Conservation (phyloP, 1,284 basidiomycete species). For the Ceratobasidium sp. region DNA sequence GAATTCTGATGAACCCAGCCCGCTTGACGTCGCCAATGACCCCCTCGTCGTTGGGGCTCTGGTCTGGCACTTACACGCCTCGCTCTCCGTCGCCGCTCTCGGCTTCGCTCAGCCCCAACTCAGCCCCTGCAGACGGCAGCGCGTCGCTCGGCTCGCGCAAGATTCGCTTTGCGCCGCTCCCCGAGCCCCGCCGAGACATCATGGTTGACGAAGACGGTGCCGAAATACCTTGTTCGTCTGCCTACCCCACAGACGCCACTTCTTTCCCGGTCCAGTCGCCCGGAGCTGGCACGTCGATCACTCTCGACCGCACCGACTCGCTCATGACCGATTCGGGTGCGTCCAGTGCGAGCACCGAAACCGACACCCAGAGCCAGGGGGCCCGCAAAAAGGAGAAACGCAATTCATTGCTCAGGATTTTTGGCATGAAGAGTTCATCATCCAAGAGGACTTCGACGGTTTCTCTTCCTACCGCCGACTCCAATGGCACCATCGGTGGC, state of each 20-base stretch:
- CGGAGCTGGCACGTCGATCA: conserved; percentile 48
- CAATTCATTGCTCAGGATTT: conserved; percentile 21
- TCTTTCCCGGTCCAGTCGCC: conserved; percentile 24
- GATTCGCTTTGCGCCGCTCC: conserved; percentile 80
- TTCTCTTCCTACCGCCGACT: conserved; percentile 45
- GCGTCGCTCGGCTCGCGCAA: conserved; percentile 50
- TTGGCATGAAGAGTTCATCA: conserved; percentile 41
- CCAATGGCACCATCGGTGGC: conserved; percentile 55
- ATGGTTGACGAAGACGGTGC: conserved; percentile 41
- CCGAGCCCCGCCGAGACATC: conserved; percentile 66
- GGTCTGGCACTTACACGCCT: conserved; percentile 15
- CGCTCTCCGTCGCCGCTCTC: conserved; percentile 27
- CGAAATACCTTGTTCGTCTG: conserved; percentile 2
- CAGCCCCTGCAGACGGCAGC: conserved; percentile 26
- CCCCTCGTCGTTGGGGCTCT: conserved; percentile 20
- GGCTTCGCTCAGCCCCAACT: background rate
- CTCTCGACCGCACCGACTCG: conserved; percentile 47
- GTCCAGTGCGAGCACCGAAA: conserved; percentile 44
- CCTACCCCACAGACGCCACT: conserved; percentile 27
- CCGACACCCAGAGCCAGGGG: conserved; percentile 40
- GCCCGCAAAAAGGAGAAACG: conserved; percentile 31
- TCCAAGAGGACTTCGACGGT: conserved; percentile 44
- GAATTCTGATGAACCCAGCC: conserved; percentile 44
- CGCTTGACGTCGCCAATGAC: conserved; percentile 24
- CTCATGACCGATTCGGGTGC: conserved; percentile 41